Conservation (phyloP, 345 rosid genomes). For the Kernera saxatilis region DNA sequence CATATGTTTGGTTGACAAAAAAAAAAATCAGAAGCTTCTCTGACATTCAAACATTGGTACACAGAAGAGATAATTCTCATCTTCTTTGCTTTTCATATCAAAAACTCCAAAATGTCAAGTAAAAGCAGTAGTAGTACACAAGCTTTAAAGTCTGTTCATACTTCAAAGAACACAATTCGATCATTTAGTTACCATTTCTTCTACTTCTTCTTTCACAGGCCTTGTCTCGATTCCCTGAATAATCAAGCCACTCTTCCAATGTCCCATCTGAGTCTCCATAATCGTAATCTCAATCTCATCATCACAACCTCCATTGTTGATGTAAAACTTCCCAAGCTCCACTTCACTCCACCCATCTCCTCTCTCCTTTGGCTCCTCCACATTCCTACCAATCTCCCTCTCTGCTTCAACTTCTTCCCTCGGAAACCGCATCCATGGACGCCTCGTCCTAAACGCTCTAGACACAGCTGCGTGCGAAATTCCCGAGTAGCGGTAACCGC, state of each 20-base stretch:
- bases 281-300: slow-evolving; percentile 43
- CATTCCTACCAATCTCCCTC: not conserved
- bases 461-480: not conserved
- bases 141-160: not conserved
- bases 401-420: slow-evolving; percentile 15
- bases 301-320: not conserved
- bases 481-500: not conserved
- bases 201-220: slow-evolving; percentile 31
- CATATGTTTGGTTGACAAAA: too few relatives aligned
- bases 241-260: slow-evolving; percentile 57
- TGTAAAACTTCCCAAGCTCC: slow-evolving; percentile 45
- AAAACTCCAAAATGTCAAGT: not conserved
- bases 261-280: slow-evolving; percentile 36
- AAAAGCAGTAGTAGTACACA: not conserved
- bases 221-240: slow-evolving; percentile 59
- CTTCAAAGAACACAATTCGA: not conserved
- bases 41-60: not conserved
- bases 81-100: not conserved
- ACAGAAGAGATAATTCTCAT: not conserved
- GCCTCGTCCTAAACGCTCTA: slow-evolving; percentile 25
- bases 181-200: not conserved
- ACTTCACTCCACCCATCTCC: slow-evolving; percentile 66
- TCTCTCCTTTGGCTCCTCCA: slow-evolving; percentile 40
- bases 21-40: not conserved
- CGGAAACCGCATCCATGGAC: slow-evolving; percentile 4